Percentiles rank a stretch among this genome's conserved stretches.
Conservation (phyloP, 345 rosid species). For the Eutrema yunnanense region DNA sequence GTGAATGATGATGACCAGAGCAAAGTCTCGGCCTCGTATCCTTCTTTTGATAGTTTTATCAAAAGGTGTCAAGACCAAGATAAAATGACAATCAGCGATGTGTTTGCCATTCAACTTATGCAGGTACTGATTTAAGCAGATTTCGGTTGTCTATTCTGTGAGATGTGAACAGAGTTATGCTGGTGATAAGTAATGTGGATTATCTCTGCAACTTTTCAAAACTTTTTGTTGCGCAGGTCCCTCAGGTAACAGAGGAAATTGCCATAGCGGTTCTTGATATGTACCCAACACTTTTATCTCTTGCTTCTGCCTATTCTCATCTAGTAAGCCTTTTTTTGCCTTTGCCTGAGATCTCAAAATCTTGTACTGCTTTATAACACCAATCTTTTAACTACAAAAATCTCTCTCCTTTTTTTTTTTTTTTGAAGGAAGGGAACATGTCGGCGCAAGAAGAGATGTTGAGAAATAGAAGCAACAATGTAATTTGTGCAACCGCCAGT, state of each 20-base stretch:
- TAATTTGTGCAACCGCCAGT: conserved; percentile 12
- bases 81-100: conserved; percentile 79
- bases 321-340: conserved; percentile 53
- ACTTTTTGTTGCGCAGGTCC: conserved; percentile 48
- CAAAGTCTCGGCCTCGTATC: conserved; percentile 36
- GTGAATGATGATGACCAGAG: conserved; percentile 29
- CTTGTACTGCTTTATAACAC: background rate
- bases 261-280: conserved; percentile 69
- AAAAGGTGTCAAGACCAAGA: conserved; percentile 71
- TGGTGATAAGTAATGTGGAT: background rate
- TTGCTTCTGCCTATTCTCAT: conserved; percentile 68
- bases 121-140: conserved; percentile 46
- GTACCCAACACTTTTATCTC: conserved; percentile 79
- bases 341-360: background rate
- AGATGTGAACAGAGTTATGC: background rate
- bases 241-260: conserved; percentile 76
- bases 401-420: background rate
- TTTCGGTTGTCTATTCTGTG: background rate
- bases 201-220: background rate
- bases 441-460: conserved; percentile 23
- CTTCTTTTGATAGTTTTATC: conserved; percentile 54
- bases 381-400: background rate
- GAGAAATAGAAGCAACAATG: conserved; percentile 1
- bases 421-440: background rate
- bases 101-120: conserved; percentile 90